Evolutionary conservation across 2,329 filamentous ascomycete genomes (phyloP), one percentile per base, ranked within the genome.

Genomic region (Colletotrichum costaricense): DNA sequence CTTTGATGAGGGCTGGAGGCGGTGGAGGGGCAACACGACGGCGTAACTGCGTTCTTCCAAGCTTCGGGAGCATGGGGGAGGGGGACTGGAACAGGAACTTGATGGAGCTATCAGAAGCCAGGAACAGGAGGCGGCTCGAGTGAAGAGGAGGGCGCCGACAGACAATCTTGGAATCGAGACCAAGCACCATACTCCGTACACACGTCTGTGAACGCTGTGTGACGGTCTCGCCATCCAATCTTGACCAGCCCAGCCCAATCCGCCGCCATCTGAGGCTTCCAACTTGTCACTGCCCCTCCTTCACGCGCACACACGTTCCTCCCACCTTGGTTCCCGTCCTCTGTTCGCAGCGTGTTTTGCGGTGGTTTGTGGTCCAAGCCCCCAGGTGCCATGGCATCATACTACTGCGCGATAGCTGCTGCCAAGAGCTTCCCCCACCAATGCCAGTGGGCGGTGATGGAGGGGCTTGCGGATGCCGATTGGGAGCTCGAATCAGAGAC

Each of bases 361-460:
- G 35, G 67, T 70, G 67, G 60, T 70, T 62, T 66, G 67, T 66
- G 70, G 67, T 52, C 46, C 67, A 66, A 71, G 67, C 71, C 70
- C 24, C 66, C 60, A 66, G 56, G 58, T 54, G 72, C 72, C 72
- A 74, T 74, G 68, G 72, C 72, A 74, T 74, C 72, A 74, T 74
- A 74, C 68, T 72, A 72, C 68, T 66, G 63, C 58, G 72, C 57
- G 69, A 62, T 73, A 73, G 71, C 67, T 71, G 56, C 56, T 26
- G 72, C 72, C 72, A 74, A 74, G 72, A n/a, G 57, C 38, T 35
- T 38, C 57, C 68, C 71, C 69, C 68, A 74, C 69, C 69, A 74
- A 68, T 74, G 57, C 63, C 54, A 74, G 63, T 63, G 57, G 69
- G 26, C 63, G 30, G 63, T 58, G 24, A 52, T 68, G 63, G 57